phyloP scores from a whole-genome alignment of 768 basidiomycete genomes.

The Russula emetica region DNA sequence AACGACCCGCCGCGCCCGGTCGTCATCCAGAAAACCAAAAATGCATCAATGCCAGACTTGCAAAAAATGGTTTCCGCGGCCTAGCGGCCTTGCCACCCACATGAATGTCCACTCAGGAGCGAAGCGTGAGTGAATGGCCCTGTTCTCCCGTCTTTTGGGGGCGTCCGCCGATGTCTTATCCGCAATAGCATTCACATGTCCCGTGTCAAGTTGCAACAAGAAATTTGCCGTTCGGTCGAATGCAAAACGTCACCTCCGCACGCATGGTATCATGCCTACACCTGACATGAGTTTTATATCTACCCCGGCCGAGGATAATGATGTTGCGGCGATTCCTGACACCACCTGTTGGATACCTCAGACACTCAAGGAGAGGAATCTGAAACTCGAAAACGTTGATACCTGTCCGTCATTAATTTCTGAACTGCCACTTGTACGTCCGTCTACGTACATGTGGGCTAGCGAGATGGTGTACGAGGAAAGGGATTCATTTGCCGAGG shows the following conservation, averaged over 20 bases:
- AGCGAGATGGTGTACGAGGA: constrained; percentile 36
- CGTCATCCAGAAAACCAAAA: constrained; percentile 37
- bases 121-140: constrained; percentile 40
- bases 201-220: constrained; percentile 56
- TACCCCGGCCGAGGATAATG: constrained; percentile 37
- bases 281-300: constrained; percentile 47
- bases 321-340: constrained; percentile 33
- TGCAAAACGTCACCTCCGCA: constrained; percentile 73
- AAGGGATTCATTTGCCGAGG: constrained; percentile 33
- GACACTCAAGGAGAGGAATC: constrained; percentile 33
- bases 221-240: constrained; percentile 77
- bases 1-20: constrained; percentile 14
- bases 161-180: not conserved
- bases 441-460: constrained; percentile 34
- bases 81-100: constrained; percentile 49
- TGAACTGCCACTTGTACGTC: constrained; percentile 37
- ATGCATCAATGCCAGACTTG: constrained; percentile 48
- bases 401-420: constrained; percentile 37
- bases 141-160: not conserved
- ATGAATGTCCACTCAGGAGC: constrained; percentile 52
- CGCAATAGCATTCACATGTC: constrained; percentile 44
- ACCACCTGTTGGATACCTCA: constrained; percentile 40
- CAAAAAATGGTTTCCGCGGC: constrained; percentile 45
- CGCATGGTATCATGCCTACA: constrained; percentile 56
- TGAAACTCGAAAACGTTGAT: constrained; percentile 31